Conservation (phyloP, 306 rosid genomes). For the Cucurbita argyrosperma region DNA sequence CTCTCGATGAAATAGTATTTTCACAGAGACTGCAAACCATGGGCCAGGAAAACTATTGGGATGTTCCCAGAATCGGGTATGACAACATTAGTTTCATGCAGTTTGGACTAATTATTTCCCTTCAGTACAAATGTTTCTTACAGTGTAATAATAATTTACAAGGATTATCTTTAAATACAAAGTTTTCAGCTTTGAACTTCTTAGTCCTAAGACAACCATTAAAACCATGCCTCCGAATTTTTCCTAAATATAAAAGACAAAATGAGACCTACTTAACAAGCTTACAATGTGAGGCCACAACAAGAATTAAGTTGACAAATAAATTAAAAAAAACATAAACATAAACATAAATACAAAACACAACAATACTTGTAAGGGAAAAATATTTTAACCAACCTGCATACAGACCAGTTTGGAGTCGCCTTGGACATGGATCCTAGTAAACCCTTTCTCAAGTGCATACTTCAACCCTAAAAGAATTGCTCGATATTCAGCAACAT, state of each 20-base stretch:
- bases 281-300: neutral
- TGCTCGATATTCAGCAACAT: constrained; percentile 93
- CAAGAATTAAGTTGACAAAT: neutral
- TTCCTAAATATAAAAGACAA: neutral
- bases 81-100: neutral
- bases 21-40: neutral
- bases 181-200: neutral
- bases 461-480: constrained; percentile 68
- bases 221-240: neutral
- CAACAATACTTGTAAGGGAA: neutral
- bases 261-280: neutral
- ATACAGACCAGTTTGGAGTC: constrained; percentile 92
- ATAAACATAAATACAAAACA: too few species aligned
- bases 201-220: neutral
- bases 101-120: neutral
- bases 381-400: constrained; percentile 51
- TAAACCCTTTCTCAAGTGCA: constrained; percentile 76
- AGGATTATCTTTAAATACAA: neutral
- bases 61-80: neutral
- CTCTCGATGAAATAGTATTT: neutral
- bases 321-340: neutral
- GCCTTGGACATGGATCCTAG: constrained; percentile 44
- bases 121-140: neutral
- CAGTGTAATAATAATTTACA: neutral
- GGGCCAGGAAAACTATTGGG: neutral